Conservation (phyloP, 2,329 filamentous ascomycete genomes). For the Epichloe coenophiala region DNA sequence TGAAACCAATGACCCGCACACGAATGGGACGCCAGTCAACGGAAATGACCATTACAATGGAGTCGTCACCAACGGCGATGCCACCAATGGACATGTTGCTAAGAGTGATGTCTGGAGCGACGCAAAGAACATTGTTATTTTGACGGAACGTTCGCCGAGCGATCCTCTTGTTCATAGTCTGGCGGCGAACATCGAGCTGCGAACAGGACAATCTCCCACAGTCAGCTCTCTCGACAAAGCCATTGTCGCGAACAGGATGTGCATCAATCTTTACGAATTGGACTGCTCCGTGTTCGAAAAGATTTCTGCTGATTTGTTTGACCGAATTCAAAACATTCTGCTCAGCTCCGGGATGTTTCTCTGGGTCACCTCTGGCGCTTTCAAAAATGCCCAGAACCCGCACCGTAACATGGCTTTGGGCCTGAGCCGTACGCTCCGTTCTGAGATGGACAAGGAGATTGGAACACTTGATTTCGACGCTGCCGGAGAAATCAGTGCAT, state of each 20-base stretch:
- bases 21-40: neutral
- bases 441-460: constrained; percentile 30
- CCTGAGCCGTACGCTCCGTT: constrained; percentile 30
- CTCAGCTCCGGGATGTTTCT: constrained; percentile 18
- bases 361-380: constrained; percentile 28
- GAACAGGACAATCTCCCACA: constrained; percentile 9
- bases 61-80: neutral
- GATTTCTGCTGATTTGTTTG: constrained; percentile 14
- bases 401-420: constrained; percentile 31
- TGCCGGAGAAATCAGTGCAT: constrained; percentile 11
- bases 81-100: neutral
- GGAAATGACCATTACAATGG: neutral
- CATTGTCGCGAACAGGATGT: neutral
- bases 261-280: constrained; percentile 21
- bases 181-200: neutral
- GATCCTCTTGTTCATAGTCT: neutral
- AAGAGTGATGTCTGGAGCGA: neutral
- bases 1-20: neutral
- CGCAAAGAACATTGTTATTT: neutral
- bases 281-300: constrained; percentile 28
- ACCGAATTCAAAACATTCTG: neutral
- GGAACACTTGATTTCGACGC: constrained; percentile 31
- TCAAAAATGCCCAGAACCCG: constrained; percentile 21
- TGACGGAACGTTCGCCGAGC: neutral
- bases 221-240: constrained; percentile 6